phyloP scores from a whole-genome alignment of 1,139 yeast genomes.

The Diutina pseudorugosa region DNA sequence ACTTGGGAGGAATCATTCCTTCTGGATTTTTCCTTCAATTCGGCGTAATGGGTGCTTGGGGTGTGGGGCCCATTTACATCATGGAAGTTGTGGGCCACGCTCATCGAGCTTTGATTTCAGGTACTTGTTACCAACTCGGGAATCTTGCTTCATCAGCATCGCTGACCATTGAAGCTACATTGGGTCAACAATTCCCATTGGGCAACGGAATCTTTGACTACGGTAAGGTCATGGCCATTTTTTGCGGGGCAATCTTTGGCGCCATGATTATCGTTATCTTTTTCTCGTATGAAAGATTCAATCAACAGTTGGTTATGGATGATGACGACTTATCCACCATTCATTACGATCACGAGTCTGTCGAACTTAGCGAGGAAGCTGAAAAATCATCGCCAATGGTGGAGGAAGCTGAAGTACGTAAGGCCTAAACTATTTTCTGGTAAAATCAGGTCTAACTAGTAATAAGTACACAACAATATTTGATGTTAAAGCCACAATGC shows the following conservation, averaged over 20 bases:
- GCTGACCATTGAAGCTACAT: slow-evolving; percentile 67
- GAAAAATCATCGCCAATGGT: not conserved
- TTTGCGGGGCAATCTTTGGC: slow-evolving; percentile 67
- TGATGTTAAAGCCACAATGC: too few relatives aligned
- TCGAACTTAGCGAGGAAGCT: not conserved
- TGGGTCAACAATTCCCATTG: slow-evolving; percentile 55
- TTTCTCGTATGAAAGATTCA: slow-evolving; percentile 58
- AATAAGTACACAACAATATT: too few relatives aligned
- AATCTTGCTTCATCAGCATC: slow-evolving; percentile 76
- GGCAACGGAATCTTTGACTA: slow-evolving; percentile 15
- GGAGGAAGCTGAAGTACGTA: not conserved
- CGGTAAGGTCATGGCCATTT: slow-evolving; percentile 63
- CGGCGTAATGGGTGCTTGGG: slow-evolving; percentile 85
- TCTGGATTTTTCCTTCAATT: slow-evolving; percentile 71
- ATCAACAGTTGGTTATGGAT: slow-evolving; percentile 9
- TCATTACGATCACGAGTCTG: not conserved
- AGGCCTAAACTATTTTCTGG: not conserved
- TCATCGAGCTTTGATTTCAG: slow-evolving; percentile 61
- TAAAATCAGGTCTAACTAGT: not conserved
- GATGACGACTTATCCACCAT: slow-evolving; percentile 9
- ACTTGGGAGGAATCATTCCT: slow-evolving; percentile 47
- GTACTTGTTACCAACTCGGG: slow-evolving; percentile 74
- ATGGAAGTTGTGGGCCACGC: slow-evolving; percentile 68
- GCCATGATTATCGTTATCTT: slow-evolving; percentile 45
- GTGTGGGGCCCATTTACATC: slow-evolving; percentile 68